Conservation (phyloP, 106 monocot species). For the Posidonia australis region DNA sequence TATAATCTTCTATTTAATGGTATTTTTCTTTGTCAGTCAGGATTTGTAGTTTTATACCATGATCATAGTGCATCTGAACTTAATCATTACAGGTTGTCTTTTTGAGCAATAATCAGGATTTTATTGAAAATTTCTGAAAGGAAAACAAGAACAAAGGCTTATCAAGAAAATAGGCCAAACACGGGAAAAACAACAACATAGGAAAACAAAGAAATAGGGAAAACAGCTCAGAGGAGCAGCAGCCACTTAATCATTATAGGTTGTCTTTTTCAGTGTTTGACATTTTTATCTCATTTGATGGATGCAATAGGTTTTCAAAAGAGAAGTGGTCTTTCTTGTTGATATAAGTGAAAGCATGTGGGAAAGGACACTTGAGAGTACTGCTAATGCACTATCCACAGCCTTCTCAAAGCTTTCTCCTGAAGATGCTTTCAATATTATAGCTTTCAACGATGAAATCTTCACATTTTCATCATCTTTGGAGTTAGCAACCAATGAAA, state of each 20-base stretch:
- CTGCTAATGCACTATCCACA: conserved; percentile 44
- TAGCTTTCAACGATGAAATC: conserved; percentile 68
- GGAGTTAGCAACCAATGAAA: conserved; percentile 42
- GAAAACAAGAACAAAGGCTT: no score
- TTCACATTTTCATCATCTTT: conserved; percentile 68
- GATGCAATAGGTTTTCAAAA: conserved; percentile 64
- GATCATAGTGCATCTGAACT: no score
- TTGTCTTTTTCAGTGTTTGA: neutral
- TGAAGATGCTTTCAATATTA: conserved; percentile 61
- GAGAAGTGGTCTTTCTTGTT: conserved; percentile 71
- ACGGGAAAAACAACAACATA: no score
- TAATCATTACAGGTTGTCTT: no score
- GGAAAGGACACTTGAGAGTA: conserved; percentile 71
- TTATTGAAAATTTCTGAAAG: no score
- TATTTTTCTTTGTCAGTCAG: no score
- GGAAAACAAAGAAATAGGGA: no score
- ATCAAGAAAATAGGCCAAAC: no score
- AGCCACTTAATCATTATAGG: conserved; percentile 1
- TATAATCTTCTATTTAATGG: no score
- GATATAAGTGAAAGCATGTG: conserved; percentile 93
- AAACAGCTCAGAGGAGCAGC: no score
- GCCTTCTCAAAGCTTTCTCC: conserved; percentile 52
- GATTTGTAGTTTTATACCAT: no score
- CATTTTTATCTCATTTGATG: conserved; percentile 8
- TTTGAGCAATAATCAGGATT: no score